Percentiles rank a stretch among this genome's conserved stretches.
phyloP scores from a whole-genome alignment of 371 early-diverging fungal species.

The Neoconidiobolus thromboides region DNA sequence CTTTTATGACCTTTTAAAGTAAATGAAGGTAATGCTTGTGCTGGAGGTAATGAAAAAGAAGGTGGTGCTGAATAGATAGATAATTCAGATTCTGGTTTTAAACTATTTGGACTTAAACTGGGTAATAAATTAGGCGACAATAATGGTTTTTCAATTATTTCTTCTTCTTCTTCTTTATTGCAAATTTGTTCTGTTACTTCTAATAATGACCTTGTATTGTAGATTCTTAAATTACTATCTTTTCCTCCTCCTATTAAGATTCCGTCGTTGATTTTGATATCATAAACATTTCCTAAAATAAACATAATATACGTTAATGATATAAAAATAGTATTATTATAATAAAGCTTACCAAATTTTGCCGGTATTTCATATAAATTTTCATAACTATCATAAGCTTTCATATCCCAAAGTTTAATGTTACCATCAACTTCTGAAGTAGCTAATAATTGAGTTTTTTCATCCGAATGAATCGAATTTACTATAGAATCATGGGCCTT shows the following conservation, averaged over 20 bases:
- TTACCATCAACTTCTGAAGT: background rate
- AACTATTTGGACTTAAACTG: background rate
- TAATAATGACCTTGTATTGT: constrained; percentile 6
- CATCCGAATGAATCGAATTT: background rate
- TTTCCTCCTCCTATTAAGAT: constrained; percentile 9
- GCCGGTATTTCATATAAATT: background rate
- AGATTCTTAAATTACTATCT: constrained; percentile 8
- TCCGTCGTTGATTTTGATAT: constrained; percentile 8
- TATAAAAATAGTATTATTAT: background rate
- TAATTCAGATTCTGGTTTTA: too few relatives aligned
- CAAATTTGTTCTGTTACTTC: background rate
- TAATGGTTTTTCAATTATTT: background rate
- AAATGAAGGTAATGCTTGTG: constrained; percentile 14
- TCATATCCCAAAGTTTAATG: background rate
- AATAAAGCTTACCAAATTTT: background rate
- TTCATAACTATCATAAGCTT: background rate
- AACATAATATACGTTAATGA: background rate
- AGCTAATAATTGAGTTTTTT: background rate
- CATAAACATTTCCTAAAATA: constrained; percentile 9
- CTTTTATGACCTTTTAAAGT: constrained; percentile 31
- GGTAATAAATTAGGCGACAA: background rate
- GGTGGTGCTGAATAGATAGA: too few relatives aligned
- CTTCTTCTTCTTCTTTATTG: background rate
- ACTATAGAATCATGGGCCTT: background rate
- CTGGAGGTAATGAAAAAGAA: background rate